Conservation (phyloP, 805 yeast species). For the Wickerhamiella alocasiicola region DNA sequence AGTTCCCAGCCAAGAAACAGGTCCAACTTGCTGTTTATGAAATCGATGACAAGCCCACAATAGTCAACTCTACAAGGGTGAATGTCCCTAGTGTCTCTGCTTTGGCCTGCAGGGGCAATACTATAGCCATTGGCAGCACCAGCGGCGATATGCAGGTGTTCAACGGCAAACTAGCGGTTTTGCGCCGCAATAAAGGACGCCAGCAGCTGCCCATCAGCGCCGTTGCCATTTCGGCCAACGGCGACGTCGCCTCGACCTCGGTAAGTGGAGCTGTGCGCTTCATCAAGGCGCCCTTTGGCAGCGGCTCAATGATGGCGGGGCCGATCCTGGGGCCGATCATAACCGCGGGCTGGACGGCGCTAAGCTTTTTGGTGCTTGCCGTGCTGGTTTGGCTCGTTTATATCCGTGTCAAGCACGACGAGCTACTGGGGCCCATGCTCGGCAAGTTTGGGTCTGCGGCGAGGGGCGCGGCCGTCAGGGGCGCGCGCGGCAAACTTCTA, state of each 20-base stretch:
- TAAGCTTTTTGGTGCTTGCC: slow-evolving; percentile 5
- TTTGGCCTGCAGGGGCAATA: slow-evolving; percentile 13
- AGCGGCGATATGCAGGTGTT: slow-evolving; percentile 19
- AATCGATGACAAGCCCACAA: slow-evolving; percentile 9
- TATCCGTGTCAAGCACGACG: not conserved
- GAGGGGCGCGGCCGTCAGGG: no score
- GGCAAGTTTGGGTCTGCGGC: not conserved
- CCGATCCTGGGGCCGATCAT: not conserved
- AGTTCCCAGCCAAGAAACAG: slow-evolving; percentile 9
- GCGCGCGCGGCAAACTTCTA: no score
- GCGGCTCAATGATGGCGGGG: slow-evolving; percentile 14
- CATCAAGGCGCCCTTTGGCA: slow-evolving; percentile 4
- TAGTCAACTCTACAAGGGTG: slow-evolving; percentile 6
- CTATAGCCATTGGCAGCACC: slow-evolving; percentile 18
- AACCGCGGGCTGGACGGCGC: not conserved
- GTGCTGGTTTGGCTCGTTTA: slow-evolving; percentile 1
- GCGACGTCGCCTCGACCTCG: slow-evolving; percentile 17
- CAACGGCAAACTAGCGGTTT: slow-evolving; percentile 4
- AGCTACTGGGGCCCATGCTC: not conserved
- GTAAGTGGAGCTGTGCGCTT: slow-evolving; percentile 18
- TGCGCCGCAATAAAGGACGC: slow-evolving; percentile 6
- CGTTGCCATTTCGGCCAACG: slow-evolving; percentile 14
- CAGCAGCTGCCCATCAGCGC: slow-evolving; percentile 21
- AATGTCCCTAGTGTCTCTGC: slow-evolving; percentile 16
- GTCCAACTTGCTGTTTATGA: slow-evolving; percentile 13